Evolutionary conservation across 2,329 filamentous ascomycete genomes (phyloP).

Genomic region (Cadophora gregata): DNA sequence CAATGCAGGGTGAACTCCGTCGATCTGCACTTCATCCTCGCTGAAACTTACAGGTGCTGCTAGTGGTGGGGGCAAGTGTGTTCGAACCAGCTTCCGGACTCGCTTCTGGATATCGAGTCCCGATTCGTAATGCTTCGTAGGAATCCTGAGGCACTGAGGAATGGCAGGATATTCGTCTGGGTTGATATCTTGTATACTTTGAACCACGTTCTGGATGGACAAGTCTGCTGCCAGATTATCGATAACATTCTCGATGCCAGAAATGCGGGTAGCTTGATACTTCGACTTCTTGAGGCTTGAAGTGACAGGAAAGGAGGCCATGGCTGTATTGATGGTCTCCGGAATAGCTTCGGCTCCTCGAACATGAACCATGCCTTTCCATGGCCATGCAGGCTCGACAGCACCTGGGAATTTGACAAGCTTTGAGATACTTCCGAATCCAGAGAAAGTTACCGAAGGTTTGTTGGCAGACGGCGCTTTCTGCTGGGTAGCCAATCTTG

Average conservation of each 20-base stretch:
- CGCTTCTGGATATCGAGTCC: constrained; percentile 58
- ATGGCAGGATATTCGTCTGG: constrained; percentile 49
- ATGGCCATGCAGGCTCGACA: constrained; percentile 74
- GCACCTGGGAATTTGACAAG: constrained; percentile 68
- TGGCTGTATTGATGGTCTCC: background rate
- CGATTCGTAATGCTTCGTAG: constrained; percentile 62
- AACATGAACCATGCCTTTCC: constrained; percentile 67
- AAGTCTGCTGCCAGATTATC: constrained; percentile 33
- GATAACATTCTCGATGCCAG: constrained; percentile 39
- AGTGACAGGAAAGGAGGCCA: background rate
- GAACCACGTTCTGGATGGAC: constrained; percentile 30
- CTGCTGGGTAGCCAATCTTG: background rate
- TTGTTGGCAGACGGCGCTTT: constrained; percentile 43
- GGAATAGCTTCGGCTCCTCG: constrained; percentile 49
- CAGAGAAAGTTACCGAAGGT: constrained; percentile 39
- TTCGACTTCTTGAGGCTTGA: constrained; percentile 39
- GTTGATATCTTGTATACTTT: constrained; percentile 36
- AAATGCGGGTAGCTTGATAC: constrained; percentile 38
- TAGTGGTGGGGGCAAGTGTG: constrained; percentile 19
- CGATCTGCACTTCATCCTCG: constrained; percentile 47
- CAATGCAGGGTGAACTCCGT: constrained; percentile 61
- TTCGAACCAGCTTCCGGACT: constrained; percentile 53
- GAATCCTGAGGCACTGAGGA: constrained; percentile 58
- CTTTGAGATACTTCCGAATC: constrained; percentile 34
- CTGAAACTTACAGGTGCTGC: constrained; percentile 38